Evolutionary conservation across 805 yeast species (phyloP).

Genomic region (Teunomyces panamensis): DNA sequence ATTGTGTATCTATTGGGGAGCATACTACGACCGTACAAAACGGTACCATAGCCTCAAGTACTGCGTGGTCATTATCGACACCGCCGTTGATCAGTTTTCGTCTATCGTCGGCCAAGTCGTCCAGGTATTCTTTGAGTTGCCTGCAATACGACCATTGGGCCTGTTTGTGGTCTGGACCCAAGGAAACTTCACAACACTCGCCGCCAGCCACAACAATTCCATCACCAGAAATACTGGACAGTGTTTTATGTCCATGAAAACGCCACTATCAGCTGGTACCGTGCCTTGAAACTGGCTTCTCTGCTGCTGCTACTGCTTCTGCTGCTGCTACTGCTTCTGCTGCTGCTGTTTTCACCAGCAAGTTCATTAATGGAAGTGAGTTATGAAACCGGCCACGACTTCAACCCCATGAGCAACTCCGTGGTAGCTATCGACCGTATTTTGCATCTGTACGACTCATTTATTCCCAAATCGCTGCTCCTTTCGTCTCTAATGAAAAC

Average conservation of each 20-base stretch:
- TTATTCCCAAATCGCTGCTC: slow-evolving; percentile 18
- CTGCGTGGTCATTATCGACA: slow-evolving; percentile 27
- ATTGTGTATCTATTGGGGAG: slow-evolving; percentile 33
- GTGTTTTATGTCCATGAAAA: slow-evolving; percentile 28
- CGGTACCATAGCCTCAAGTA: slow-evolving; percentile 21
- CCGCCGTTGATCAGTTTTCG: slow-evolving; percentile 17
- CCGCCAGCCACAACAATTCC: slow-evolving; percentile 19
- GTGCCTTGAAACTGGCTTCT: slow-evolving; percentile 13
- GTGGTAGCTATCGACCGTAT: slow-evolving; percentile 16
- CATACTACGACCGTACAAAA: slow-evolving; percentile 20
- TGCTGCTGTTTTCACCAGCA: slow-evolving; percentile 14
- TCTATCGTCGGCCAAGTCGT: slow-evolving; percentile 23
- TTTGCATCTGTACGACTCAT: slow-evolving; percentile 13
- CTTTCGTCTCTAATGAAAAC: slow-evolving; percentile 12
- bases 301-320: no score
- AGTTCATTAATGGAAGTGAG: slow-evolving; percentile 21
- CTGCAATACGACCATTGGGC: slow-evolving; percentile 21
- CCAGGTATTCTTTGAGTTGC: slow-evolving; percentile 16
- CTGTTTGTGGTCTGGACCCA: slow-evolving; percentile 21
- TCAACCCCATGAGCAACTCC: slow-evolving; percentile 25
- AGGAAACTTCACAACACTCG: slow-evolving; percentile 14
- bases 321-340: no score
- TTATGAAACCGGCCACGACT: slow-evolving; percentile 34
- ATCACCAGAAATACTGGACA: slow-evolving; percentile 28
- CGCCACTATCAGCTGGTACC: slow-evolving; percentile 23